These are phyloP conservation scores for Euphorbia tirucalli DNA, from an alignment of 345 rosid species.

Conservation along the genomic window DNA sequence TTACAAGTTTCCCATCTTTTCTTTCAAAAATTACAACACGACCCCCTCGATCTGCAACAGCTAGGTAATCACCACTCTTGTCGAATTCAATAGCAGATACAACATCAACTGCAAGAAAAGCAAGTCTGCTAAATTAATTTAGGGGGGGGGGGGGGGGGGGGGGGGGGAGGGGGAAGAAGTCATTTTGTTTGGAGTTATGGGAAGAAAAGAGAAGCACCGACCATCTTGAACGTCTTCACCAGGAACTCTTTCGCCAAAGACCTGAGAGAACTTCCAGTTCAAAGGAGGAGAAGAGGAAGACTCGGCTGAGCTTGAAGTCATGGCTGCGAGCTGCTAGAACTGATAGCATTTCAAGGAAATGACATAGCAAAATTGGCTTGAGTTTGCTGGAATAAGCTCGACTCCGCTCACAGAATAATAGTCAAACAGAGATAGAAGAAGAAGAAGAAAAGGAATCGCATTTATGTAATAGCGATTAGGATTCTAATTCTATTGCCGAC, in stretches of 20 bases:
- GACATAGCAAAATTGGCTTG: not conserved
- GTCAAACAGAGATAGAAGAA: not conserved
- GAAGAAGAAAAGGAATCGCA: not conserved
- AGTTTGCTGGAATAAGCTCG: not conserved
- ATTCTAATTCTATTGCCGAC: constrained; percentile 2
- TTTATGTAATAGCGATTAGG: not conserved
- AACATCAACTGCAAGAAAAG: constrained; percentile 38
- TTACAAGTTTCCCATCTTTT: constrained; percentile 35
- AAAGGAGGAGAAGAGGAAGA: constrained; percentile 24
- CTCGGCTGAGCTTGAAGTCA: constrained; percentile 27
- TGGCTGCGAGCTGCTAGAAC: not conserved
- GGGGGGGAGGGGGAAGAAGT: too few species aligned
- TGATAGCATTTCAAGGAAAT: not conserved
- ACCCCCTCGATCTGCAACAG: constrained; percentile 64
- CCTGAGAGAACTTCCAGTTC: constrained; percentile 61
- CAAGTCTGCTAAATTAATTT: not conserved
- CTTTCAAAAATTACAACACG: constrained; percentile 56
- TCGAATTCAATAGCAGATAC: constrained; percentile 55
- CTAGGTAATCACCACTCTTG: constrained; percentile 55
- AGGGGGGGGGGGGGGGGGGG: too few species aligned
- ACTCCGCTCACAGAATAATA: too few species aligned
- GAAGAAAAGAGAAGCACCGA: constrained; percentile 1
- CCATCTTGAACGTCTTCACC: constrained; percentile 57
- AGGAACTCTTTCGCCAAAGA: constrained; percentile 48
- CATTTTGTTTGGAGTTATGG: not conserved